phyloP scores from a whole-genome alignment of 2,329 filamentous ascomycete species.

The Botryotinia convoluta region DNA sequence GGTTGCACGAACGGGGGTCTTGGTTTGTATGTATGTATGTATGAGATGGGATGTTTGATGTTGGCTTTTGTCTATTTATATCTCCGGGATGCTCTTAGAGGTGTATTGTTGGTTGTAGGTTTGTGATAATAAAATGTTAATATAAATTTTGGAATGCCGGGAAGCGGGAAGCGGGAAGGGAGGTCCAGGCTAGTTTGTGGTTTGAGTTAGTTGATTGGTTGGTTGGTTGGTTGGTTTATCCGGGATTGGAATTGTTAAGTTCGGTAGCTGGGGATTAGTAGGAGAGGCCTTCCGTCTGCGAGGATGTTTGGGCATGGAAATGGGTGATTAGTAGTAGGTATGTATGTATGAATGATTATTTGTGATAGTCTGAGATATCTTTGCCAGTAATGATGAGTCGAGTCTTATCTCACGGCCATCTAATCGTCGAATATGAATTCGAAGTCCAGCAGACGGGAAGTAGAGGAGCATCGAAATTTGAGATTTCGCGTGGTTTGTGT shows the following conservation, averaged over 20 bases:
- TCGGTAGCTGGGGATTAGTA: neutral
- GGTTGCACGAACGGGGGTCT: neutral
- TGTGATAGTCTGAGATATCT: neutral
- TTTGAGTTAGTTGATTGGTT: neutral
- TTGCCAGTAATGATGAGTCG: neutral
- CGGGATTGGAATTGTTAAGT: neutral
- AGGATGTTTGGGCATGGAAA: neutral
- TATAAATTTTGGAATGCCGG: neutral
- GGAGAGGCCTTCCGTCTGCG: neutral
- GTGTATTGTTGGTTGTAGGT: neutral
- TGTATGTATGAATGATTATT: too few relatives aligned
- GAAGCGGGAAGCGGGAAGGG: neutral
- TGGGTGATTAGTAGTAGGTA: neutral
- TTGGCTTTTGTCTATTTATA: neutral
- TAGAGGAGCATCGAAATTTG: neutral
- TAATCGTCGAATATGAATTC: neutral
- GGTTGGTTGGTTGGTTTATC: neutral
- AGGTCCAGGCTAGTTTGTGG: neutral
- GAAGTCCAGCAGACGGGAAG: neutral
- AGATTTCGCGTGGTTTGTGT: too few relatives aligned
- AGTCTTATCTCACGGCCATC: neutral
- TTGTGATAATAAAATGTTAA: neutral
- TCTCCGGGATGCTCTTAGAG: neutral
- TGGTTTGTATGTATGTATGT: neutral
- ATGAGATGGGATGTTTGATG: neutral